Evolutionary conservation across 768 basidiomycete genomes (phyloP).

Genomic region (Phlebiopsis gigantea): DNA sequence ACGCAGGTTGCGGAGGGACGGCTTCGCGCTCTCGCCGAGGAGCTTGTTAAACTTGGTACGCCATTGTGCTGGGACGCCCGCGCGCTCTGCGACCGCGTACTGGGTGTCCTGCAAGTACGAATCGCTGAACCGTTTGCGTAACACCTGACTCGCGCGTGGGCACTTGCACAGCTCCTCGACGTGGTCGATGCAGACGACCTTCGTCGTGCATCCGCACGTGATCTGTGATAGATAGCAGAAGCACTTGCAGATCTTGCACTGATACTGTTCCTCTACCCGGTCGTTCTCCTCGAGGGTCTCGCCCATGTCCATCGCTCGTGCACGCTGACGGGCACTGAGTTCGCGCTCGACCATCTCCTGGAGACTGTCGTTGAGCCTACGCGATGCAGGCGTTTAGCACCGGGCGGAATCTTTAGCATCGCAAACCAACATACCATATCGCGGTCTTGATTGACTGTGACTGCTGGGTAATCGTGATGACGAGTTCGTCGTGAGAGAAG

Average conservation of each 20-base stretch:
- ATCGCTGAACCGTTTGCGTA: constrained; percentile 82
- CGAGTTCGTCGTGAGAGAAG: constrained; percentile 95
- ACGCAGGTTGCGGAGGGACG: constrained; percentile 70
- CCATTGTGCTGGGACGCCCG: constrained; percentile 73
- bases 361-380: constrained; percentile 79
- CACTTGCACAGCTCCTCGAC: constrained; percentile 70
- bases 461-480: constrained; percentile 97
- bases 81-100: constrained; percentile 62
- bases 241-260: constrained; percentile 87
- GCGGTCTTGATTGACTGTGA: constrained; percentile 90
- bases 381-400: not conserved
- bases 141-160: constrained; percentile 45
- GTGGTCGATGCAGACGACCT: constrained; percentile 86
- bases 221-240: constrained; percentile 96
- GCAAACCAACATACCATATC: constrained; percentile 55
- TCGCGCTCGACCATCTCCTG: constrained; percentile 89
- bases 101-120: constrained; percentile 67
- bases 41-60: constrained; percentile 60
- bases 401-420: constrained; percentile 11
- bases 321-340: constrained; percentile 54
- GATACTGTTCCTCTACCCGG: constrained; percentile 89
- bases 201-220: constrained; percentile 70
- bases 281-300: constrained; percentile 78
- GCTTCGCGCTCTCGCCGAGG: constrained; percentile 64
- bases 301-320: constrained; percentile 52